Percentiles rank a stretch among this genome's conserved stretches.
These are phyloP conservation scores for Mucor indicus DNA, from an alignment of 371 early-diverging fungal genomes.

Conservation along the genomic window DNA sequence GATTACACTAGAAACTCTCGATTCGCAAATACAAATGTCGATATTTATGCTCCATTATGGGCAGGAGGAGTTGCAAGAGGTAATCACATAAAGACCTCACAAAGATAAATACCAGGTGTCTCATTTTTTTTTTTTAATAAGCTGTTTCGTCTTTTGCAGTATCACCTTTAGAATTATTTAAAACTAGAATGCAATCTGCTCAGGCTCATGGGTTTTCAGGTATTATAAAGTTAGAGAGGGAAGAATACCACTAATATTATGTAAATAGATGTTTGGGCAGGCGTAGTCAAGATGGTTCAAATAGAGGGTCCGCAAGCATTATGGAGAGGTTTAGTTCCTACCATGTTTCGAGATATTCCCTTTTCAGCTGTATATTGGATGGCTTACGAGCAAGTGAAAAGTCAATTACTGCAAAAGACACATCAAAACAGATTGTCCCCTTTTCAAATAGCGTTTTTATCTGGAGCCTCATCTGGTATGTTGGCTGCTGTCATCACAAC, in stretches of 20 bases:
- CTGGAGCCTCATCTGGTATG: slow-evolving; percentile 80
- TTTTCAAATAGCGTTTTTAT: slow-evolving; percentile 61
- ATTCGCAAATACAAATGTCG: slow-evolving; percentile 22
- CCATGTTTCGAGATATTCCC: slow-evolving; percentile 49
- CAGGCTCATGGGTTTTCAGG: slow-evolving; percentile 54
- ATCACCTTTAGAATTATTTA: slow-evolving; percentile 89
- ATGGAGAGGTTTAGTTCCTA: slow-evolving; percentile 67
- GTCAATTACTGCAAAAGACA: slow-evolving; percentile 7
- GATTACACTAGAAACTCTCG: slow-evolving; percentile 36
- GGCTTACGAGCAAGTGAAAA: slow-evolving; percentile 77
- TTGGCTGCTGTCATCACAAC: slow-evolving; percentile 89
- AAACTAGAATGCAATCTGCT: slow-evolving; percentile 87
- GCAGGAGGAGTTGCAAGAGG: slow-evolving; percentile 86
- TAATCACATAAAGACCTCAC: no score
- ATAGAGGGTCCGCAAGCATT: slow-evolving; percentile 65
- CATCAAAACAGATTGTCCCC: slow-evolving; percentile 29
- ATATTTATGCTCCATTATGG: slow-evolving; percentile 63
- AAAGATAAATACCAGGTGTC: no score
- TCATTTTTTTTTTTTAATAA: slow-evolving; percentile 9
- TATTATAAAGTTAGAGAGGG: neutral
- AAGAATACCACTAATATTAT: no score
- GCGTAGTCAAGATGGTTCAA: slow-evolving; percentile 62
- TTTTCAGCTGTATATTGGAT: slow-evolving; percentile 88
- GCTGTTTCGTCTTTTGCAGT: slow-evolving; percentile 77
- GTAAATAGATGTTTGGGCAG: slow-evolving; percentile 58